A percentile compares a stretch with the other conserved stretches of the same genome.
These are phyloP conservation scores for Henckelia pumila DNA, from an alignment of 257 asterid species.

Conservation along the genomic window DNA sequence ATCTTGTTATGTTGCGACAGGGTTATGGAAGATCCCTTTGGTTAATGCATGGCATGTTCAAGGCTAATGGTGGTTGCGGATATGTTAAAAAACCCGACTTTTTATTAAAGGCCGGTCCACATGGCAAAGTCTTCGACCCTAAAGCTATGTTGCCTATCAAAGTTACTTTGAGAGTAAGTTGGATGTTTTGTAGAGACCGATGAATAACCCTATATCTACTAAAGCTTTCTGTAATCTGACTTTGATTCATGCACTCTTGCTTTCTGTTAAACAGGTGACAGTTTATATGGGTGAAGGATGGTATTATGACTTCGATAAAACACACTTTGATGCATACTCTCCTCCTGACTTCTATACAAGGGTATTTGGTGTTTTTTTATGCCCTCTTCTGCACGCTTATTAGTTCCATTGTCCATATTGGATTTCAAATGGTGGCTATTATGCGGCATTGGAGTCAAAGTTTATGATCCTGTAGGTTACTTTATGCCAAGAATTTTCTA, in stretches of 20 bases:
- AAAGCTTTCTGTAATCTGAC: neutral
- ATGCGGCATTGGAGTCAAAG: neutral
- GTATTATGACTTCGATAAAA: constrained; percentile 22
- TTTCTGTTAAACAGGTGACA: constrained; percentile 20
- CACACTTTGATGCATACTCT: constrained; percentile 23
- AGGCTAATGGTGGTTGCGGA: constrained; percentile 27
- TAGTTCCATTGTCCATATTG: constrained; percentile 1
- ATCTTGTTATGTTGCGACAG: neutral
- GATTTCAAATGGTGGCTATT: neutral
- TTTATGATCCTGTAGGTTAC: neutral
- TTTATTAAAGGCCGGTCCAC: constrained; percentile 13
- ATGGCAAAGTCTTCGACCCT: constrained; percentile 18
- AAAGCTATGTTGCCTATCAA: constrained; percentile 11
- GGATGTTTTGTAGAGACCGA: neutral
- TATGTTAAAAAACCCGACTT: constrained; percentile 25
- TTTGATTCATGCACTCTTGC: neutral
- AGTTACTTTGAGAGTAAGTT: constrained; percentile 23
- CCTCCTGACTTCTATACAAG: constrained; percentile 27
- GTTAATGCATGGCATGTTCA: constrained; percentile 17
- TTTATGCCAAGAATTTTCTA: neutral
- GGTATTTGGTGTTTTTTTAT: neutral
- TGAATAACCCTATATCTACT: neutral
- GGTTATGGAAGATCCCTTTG: neutral
- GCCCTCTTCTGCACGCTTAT: neutral
- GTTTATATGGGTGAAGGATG: constrained; percentile 29